Base-by-base conservation (phyloP, 2,329 filamentous ascomycete genomes). In the Aspergillus novoparasiticus region DNA sequence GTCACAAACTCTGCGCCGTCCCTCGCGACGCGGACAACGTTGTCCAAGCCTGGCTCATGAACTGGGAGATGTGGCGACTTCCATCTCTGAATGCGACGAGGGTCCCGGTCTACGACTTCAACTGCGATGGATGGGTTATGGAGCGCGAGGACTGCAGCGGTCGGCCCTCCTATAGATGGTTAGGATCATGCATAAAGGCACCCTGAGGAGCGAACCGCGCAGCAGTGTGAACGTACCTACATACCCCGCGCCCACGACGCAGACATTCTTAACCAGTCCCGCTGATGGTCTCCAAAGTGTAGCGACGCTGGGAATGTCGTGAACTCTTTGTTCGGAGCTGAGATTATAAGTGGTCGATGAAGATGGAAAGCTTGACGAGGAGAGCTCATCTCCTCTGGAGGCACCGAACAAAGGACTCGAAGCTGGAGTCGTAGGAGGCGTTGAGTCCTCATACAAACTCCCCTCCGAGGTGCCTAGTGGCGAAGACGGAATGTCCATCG, bases 181-280 rank as follows among this genome's bases (percentile, higher is more conserved):
- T 30, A 34, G 28, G 3, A 6, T 8, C 28, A n/a, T n/a, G 16
- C 16, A 21, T 11, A 12, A 12, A 5, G 4, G 28, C 14, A 32
- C 2, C 10, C 2, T 32, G 48, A 32, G 16, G 32, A 3, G 16
- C 12, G 11, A 4, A 8, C 2, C 6, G 3, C 3, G 12, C 21
- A 5, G 4, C n/a, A n/a, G 11, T 10, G 16, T 3, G 2, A 14
- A 51, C 88, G 71, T 82, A 91, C 88, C 89, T 67, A 92, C 89
- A 75, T 92, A 92, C 69, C 90, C 90, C 68, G 90, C 90, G 57
- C 90, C 90, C 66, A 92, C 87, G 73, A 89, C 92, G 77, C 90
- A 92, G 58, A 92, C 87, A 72, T 75, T 73, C 59, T 70, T 69
- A n/a, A 76, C 28, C 16, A 11, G 48, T 16, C 12, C 23, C 6